phyloP scores from a whole-genome alignment of 352 stramenopile species.

The Phytophthora constricta region DNA sequence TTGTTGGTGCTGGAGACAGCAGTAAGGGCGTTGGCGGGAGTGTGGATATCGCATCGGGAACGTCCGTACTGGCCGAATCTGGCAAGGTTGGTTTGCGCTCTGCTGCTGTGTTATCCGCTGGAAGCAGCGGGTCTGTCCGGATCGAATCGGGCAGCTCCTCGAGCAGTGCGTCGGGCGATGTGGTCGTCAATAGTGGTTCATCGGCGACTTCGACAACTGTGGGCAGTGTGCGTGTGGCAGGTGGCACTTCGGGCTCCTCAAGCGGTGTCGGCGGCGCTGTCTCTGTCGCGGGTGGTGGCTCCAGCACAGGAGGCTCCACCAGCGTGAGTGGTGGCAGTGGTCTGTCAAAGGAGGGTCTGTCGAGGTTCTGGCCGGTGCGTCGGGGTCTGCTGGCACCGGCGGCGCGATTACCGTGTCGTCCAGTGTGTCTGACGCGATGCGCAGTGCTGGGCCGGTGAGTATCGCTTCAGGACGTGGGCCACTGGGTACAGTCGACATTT shows the following conservation, averaged over 20 bases:
- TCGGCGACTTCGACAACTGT: constrained; percentile 19
- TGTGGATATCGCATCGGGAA: constrained; percentile 31
- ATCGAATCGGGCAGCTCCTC: constrained; percentile 23
- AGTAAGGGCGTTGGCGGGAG: constrained; percentile 18
- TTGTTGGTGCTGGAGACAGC: constrained; percentile 21
- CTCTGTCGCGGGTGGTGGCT: constrained; percentile 16
- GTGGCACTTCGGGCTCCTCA: constrained; percentile 15
- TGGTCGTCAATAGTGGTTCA: constrained; percentile 22
- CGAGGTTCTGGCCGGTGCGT: constrained; percentile 15
- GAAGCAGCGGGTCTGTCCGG: constrained; percentile 25
- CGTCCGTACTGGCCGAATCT: constrained; percentile 19
- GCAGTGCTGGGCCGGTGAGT: constrained; percentile 24
- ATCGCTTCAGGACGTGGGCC: constrained; percentile 23
- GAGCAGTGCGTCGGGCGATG: constrained; percentile 17
- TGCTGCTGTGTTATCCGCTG: constrained; percentile 19
- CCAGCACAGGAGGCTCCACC: constrained; percentile 26
- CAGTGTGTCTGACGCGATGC: constrained; percentile 24
- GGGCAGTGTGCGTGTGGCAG: constrained; percentile 12
- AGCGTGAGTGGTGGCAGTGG: constrained; percentile 24
- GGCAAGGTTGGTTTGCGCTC: constrained; percentile 25
- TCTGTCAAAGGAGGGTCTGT: constrained; percentile 39
- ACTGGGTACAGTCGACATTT: constrained; percentile 27
- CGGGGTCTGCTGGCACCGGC: constrained; percentile 6
- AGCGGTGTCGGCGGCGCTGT: constrained; percentile 21
- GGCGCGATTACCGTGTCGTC: constrained; percentile 14